Evolutionary conservation across 768 basidiomycete species (phyloP), one percentile per base, ranked within the genome.

Genomic region (Mycena galopus): DNA sequence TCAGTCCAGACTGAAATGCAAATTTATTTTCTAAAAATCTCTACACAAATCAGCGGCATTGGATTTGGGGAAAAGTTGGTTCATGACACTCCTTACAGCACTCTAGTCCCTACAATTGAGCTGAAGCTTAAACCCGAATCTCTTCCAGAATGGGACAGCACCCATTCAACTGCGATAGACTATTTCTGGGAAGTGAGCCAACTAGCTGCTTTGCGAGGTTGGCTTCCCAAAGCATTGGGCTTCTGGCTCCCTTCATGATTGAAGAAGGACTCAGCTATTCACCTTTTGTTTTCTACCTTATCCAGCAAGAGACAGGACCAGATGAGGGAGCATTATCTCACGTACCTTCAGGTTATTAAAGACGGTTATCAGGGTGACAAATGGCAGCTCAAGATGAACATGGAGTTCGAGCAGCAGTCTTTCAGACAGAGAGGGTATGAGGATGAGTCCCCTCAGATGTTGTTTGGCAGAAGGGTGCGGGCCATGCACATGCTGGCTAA

Each of bases 131-230:
- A 47, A 23, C 12, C 12, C 3, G 39, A 39, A 14, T 5, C 39
- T 5, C 4, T 39, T 10, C 39, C 39, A 14, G 39, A 37, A 37
- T 37, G 35, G 35, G 35, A 37, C 14, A 14, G 35, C 8, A 37
- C 6, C 14, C 35, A 37, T 14, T 6, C 6, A 6, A 37, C 35
- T 7, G 63, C 63, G 1, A 39, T 65, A 1, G 63, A 65, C 1
- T 65, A 65, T 32, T 65, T 65, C 32, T 65, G 32, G 50, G 50
- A 55, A 2, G 63, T 65, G 0, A 27, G 44, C 4, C 62, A 64
- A 12, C 5, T 64, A 1, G 62, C 62, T 0, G 33, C 23, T 16
- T 16, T 64, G 23, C 10, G 5, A 1, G 62, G 62, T 3, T 64
- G 62, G 62, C 0, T 72, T 3, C 64, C 61, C 2, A 16, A 17